These are phyloP conservation scores for Plectranthus barbatus DNA, from an alignment of 257 asterid genomes.

Conservation along the genomic window DNA sequence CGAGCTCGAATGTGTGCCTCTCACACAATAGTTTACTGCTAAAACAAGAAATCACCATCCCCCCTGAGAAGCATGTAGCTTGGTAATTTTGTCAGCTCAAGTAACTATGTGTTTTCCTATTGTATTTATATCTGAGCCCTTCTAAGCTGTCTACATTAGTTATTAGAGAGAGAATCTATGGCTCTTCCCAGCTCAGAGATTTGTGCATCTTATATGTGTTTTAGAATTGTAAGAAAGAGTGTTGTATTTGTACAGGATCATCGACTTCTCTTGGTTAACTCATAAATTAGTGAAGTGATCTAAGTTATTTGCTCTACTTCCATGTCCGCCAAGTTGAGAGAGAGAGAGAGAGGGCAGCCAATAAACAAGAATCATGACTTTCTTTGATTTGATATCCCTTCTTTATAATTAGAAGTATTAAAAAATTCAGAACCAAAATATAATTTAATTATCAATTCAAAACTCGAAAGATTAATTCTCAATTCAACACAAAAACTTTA, in stretches of 20 bases:
- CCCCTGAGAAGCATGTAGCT: no score
- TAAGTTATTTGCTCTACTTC: not conserved
- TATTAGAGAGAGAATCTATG: not conserved
- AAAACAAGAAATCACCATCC: not conserved
- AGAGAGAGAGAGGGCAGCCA: no score
- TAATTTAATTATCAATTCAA: no score
- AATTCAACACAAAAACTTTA: no score
- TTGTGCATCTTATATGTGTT: not conserved
- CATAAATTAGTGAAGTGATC: not conserved
- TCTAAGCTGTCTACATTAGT: not conserved
- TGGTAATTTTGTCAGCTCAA: not conserved
- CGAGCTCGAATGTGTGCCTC: constrained; percentile 91
- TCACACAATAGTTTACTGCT: constrained; percentile 43
- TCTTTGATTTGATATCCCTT: no score
- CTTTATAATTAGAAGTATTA: no score
- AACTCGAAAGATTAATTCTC: no score
- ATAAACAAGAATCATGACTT: no score
- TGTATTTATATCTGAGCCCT: not conserved
- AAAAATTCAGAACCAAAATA: no score
- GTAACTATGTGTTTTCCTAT: not conserved
- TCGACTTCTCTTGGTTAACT: not conserved
- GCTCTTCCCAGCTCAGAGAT: not conserved
- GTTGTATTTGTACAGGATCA: not conserved
- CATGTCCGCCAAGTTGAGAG: no score
- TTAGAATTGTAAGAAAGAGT: not conserved